Evolutionary conservation across 2,329 filamentous ascomycete species (phyloP).

Genomic region (Trichoderma asperellum): DNA sequence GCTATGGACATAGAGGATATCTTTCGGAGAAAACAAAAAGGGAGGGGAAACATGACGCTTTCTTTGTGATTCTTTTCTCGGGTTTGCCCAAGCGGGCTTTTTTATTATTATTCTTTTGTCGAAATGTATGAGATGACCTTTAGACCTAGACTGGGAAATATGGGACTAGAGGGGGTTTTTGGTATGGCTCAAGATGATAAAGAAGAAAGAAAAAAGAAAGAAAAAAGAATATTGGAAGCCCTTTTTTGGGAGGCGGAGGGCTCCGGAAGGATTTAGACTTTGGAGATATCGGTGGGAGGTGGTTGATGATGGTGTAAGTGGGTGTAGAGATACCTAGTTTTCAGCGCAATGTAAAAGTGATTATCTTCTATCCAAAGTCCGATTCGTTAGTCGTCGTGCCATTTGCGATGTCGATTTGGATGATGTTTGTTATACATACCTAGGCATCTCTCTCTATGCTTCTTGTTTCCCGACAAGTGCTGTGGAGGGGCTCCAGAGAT

Average conservation of each 20-base stretch:
- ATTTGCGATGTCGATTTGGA: not conserved
- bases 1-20: conserved; percentile 11
- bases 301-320: not conserved
- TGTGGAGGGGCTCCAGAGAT: not conserved
- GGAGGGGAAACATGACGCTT: not conserved
- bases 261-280: not conserved
- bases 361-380: not conserved
- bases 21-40: not conserved
- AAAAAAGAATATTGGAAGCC: not conserved
- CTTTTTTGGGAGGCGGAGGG: not conserved
- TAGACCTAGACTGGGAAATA: conserved; percentile 25
- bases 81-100: not conserved
- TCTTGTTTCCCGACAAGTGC: not conserved
- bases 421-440: not conserved
- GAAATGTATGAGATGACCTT: conserved; percentile 19
- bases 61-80: not conserved
- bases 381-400: not conserved
- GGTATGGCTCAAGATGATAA: not conserved
- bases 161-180: conserved; percentile 21
- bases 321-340: conserved; percentile 20
- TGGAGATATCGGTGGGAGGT: not conserved
- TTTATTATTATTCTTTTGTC: not conserved
- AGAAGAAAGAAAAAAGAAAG: not conserved
- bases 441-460: not conserved
- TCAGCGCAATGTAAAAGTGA: conserved; percentile 14